A percentile compares a stretch with the other conserved stretches of the same genome.
Evolutionary conservation across 2,329 filamentous ascomycete species (phyloP).

Genomic region (Aspergillus pseudoviridinutans): DNA sequence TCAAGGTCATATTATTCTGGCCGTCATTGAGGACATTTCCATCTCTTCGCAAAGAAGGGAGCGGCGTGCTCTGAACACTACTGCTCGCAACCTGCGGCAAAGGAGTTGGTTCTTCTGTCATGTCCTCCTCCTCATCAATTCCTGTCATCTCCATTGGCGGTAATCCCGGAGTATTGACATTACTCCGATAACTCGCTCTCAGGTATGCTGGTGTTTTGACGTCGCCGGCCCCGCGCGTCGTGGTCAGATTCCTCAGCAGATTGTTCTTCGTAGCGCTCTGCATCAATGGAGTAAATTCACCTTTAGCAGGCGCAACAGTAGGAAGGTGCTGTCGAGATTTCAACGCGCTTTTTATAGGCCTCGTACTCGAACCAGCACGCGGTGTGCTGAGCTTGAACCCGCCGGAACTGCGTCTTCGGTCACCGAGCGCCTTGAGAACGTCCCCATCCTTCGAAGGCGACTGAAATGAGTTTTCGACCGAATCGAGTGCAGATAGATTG

Average conservation of each 20-base stretch:
- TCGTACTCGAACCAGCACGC: conserved; percentile 58
- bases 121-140: conserved; percentile 60
- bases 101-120: conserved; percentile 66
- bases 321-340: conserved; percentile 69
- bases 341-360: conserved; percentile 48
- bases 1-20: conserved; percentile 76
- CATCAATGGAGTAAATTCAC: conserved; percentile 91
- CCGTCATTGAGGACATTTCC: conserved; percentile 73
- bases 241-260: conserved; percentile 54
- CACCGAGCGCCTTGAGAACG: conserved; percentile 69
- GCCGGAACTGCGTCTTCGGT: conserved; percentile 50
- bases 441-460: conserved; percentile 75
- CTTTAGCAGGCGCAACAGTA: conserved; percentile 50
- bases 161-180: conserved; percentile 70
- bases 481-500: conserved; percentile 60
- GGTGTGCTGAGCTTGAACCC: conserved; percentile 67
- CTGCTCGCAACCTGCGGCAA: conserved; percentile 72
- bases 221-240: conserved; percentile 53
- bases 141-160: conserved; percentile 68
- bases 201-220: conserved; percentile 67
- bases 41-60: conserved; percentile 63
- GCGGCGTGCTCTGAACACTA: conserved; percentile 77
- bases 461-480: conserved; percentile 81
- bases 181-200: conserved; percentile 59
- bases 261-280: conserved; percentile 72